Evolutionary conservation across 495 filamentous ascomycete genomes (phyloP).

Genomic region (Podospora conica): DNA sequence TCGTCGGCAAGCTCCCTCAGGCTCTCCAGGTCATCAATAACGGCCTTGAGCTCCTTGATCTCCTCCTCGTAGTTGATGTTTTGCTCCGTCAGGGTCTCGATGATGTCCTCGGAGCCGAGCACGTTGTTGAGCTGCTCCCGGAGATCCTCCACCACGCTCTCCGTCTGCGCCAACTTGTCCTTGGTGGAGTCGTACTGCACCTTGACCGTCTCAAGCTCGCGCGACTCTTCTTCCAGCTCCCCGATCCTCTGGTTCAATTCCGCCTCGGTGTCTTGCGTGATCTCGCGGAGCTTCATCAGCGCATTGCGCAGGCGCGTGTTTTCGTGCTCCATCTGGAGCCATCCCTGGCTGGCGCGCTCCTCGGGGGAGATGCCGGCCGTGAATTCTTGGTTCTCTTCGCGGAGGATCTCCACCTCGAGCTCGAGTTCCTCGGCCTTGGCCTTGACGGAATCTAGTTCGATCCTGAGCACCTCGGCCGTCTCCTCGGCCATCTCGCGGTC

Average conservation of each 20-base stretch:
- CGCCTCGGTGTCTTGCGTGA: slow-evolving; percentile 78
- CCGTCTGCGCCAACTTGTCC: slow-evolving; percentile 62
- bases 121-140: slow-evolving; percentile 87
- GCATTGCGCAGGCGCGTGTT: slow-evolving; percentile 88
- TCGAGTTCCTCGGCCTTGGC: slow-evolving; percentile 74
- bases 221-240: slow-evolving; percentile 68
- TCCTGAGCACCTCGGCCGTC: slow-evolving; percentile 69
- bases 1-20: slow-evolving; percentile 92
- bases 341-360: slow-evolving; percentile 77
- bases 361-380: slow-evolving; percentile 80
- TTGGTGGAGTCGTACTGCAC: slow-evolving; percentile 63
- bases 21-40: slow-evolving; percentile 77
- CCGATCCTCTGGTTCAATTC: slow-evolving; percentile 72
- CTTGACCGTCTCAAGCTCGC: slow-evolving; percentile 64
- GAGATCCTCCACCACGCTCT: slow-evolving; percentile 78
- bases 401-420: slow-evolving; percentile 78
- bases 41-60: slow-evolving; percentile 71
- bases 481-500: slow-evolving; percentile 98
- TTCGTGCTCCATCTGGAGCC: slow-evolving; percentile 82
- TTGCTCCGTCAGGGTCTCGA: slow-evolving; percentile 82
- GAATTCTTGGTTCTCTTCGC: slow-evolving; percentile 80
- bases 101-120: slow-evolving; percentile 81
- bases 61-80: slow-evolving; percentile 76
- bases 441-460: slow-evolving; percentile 73
- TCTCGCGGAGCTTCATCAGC: slow-evolving; percentile 73